Evolutionary conservation across 2,329 filamentous ascomycete genomes (phyloP), one percentile per base, ranked within the genome.

Genomic region (Paracamarosporium sp.): DNA sequence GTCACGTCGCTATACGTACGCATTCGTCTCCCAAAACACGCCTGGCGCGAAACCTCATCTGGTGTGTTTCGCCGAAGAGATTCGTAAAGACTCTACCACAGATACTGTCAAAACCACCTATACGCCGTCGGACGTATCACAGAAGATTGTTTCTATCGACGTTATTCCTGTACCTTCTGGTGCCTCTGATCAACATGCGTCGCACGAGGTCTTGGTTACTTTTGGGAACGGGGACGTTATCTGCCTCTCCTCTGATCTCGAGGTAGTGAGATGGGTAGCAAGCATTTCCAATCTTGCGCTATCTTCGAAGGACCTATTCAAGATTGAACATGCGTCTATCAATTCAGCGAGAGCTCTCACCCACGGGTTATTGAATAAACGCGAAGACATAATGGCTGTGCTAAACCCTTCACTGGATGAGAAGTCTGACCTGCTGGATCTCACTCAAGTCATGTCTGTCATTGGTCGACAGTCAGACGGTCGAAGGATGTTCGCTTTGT

Each of bases 201-300:
- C 62, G 20, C 74, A 79, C 50, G 78, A 85, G 52, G 57, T 92
- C 1, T 64, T 91, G 22, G 80, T 82, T 1, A 80, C 91, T 1
- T 85, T 86, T 55, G 77, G 83, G 40, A 82, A 88, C 60, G 89
- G 89, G 33, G 82, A 87, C 56, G 77, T 90, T 20, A 67, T 85
- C 8, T 87, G 85, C 55, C 78, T 90, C 13, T 85, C 88, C 44
- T 83, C 85, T 2, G 86, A 90, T 53, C 65, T 79, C 12, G 60
- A 70, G 13, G 62, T 53, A 0, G 57, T 71, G 22, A 63, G 71
- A 51, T 79, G 77, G 77, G 62, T 65, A 15, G 63, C 64, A 30
- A 66, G 69, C 30, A 11, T 76, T 28, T 61, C 53, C 5, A 44
- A 60, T 7, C 41, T 68, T 12, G 44, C 59, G 1, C 38, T 59